Base-by-base conservation (phyloP, 2,329 filamentous ascomycete genomes). In the Botrytis hyacinthi region DNA sequence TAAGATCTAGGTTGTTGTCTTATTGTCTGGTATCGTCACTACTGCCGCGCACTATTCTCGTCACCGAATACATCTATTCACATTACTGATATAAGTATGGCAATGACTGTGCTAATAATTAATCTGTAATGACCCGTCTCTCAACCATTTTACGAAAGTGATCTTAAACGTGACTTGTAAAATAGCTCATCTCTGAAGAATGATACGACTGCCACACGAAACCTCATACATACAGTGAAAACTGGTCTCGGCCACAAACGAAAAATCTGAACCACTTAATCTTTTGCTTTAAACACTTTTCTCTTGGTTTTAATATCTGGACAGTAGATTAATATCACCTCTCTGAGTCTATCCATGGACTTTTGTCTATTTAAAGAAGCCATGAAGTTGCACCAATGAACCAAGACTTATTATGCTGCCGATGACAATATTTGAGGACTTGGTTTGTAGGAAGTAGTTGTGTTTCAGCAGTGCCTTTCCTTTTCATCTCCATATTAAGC, bases 11-110 rank as follows among this genome's bases (percentile, higher is more conserved):
- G n/a, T 40, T 8, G 0, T 16, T 16, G n/a, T 26, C 35, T 40
- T 40, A 3, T 26, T 54, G 1, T 8, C 2, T 37, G 0, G 0
- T 14, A 26, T 12, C 2, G 1, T n/a, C 20, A 37, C 12, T 26
- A 6, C 20, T 61, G 12, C 40, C 35, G 22, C 35, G 35, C 35
- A n/a, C 26, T 7, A n/a, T 61, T 40, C 22, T 40, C 12, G 12
- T 37, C n/a, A 26, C 6, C 14, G 14, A 29, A 0, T 29, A 12
- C n/a, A 54, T 57, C 7, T 9, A 16, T 18, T 8, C 12, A 29
- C 51, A 18, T 35, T 22, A 22, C 8, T 35, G 22, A 6, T 6
- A 35, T 1, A 59, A 4, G 10, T 18, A 20, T 20, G 8, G 12
- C 29, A 35, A 35, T 2, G 5, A 35, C 18, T 57, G 5, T 29